Conservation (phyloP, 208 protist species). For the Naegleria fowleri region DNA sequence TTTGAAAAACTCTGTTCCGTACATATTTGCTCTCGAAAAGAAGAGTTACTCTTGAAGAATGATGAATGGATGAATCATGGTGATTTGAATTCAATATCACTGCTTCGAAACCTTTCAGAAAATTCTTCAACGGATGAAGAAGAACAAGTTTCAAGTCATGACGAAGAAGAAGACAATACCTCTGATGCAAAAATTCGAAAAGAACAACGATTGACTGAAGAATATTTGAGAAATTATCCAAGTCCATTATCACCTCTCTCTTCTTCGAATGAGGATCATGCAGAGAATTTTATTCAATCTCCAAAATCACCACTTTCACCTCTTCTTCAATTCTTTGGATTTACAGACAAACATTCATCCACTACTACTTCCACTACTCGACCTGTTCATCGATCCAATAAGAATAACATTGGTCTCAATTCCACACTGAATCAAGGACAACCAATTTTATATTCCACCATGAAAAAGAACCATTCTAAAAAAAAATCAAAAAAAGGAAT, state of each 20-base stretch:
- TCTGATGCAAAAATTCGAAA: neutral
- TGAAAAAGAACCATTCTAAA: neutral
- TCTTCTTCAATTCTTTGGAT: neutral
- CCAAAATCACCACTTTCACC: neutral
- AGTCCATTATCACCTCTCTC: neutral
- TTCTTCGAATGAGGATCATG: neutral
- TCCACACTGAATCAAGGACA: neutral
- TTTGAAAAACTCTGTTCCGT: neutral
- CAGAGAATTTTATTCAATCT: neutral
- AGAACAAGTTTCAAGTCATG: no score
- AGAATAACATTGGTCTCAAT: no score
- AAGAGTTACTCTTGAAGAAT: neutral
- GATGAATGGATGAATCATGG: no score
- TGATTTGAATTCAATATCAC: no score
- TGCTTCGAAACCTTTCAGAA: no score
- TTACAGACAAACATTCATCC: no score
- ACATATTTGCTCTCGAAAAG: neutral
- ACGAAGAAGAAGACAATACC: no score
- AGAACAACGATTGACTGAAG: neutral
- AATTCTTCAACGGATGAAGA: no score
- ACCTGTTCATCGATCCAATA: neutral
- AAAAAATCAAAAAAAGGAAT: neutral
- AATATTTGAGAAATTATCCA: neutral
- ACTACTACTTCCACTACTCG: no score
- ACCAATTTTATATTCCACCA: neutral